Base-by-base conservation (phyloP, 2,329 filamentous ascomycete genomes). In the Fusarium robinianum region DNA sequence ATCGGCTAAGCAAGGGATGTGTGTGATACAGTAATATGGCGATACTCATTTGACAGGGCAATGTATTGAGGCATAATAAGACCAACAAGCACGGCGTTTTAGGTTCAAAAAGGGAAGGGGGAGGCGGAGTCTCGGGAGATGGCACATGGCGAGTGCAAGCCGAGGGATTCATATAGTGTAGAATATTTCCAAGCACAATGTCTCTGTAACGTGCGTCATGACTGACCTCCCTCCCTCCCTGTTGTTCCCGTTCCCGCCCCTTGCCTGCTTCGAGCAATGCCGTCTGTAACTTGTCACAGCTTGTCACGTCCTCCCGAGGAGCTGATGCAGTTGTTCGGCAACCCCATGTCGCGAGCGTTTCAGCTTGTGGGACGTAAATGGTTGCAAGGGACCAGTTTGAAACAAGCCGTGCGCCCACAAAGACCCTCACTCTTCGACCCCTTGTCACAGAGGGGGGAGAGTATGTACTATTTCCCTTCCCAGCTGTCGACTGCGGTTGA, bases 381-480 rank as follows among this genome's bases (percentile, higher is more conserved):
- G 50, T 53, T 40, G 30, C 37, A 33, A n/a, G 41, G 24, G 23
- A 17, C 27, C 29, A 43, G 42, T 35, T 53, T 59, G 56, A 59
- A 56, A 60, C 57, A 46, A 55, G 22, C 54, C 54, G 57, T 60
- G 56, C 51, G 36, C 38, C 45, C 45, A 46, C 53, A n/a, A n/a
- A 18, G 16, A 40, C 25, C 33, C 31, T 44, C 44, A 53, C 16
- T 42, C 48, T 36, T 31, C 39, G 46, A 25, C 41, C 45, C 29
- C 27, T 32, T 18, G 27, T 5, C 27, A 16, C 11, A 30, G 27
- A 16, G 5, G 25, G 11, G n/a, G n/a, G n/a, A n/a, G n/a, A n/a
- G n/a, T n/a, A n/a, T n/a, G n/a, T n/a, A n/a, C n/a, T n/a, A n/a
- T n/a, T n/a, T n/a, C n/a, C n/a, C n/a, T n/a, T n/a, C n/a, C n/a